phyloP scores from a whole-genome alignment of 208 protist genomes.

The Tritrichomonas musculus region DNA sequence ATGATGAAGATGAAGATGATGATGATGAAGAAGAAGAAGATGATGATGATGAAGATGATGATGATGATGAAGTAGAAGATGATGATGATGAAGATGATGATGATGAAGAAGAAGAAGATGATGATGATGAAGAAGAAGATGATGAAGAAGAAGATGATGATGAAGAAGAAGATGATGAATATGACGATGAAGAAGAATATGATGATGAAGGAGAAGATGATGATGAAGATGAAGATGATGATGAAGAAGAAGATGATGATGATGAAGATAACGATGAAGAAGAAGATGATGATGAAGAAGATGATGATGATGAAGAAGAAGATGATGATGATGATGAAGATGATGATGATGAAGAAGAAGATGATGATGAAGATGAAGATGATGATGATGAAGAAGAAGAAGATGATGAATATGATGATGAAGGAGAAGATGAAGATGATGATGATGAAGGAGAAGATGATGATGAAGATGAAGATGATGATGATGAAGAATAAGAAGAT shows the following conservation, averaged over 20 bases:
- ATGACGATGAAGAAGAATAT: too few relatives aligned
- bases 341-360: neutral
- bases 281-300: neutral
- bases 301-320: neutral
- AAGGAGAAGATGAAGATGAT: too few relatives aligned
- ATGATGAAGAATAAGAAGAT: too few relatives aligned
- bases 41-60: neutral
- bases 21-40: neutral
- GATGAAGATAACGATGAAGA: neutral
- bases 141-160: neutral
- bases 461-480: too few relatives aligned
- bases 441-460: too few relatives aligned
- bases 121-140: neutral
- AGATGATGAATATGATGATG: too few relatives aligned
- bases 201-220: too few relatives aligned
- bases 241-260: neutral
- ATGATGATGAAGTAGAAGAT: neutral
- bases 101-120: constrained; percentile 3
- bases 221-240: neutral
- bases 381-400: too few relatives aligned
- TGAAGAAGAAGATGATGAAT: neutral
- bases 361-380: neutral
- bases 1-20: too few relatives aligned
- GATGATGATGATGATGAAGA: neutral
- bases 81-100: neutral